Percentiles rank a stretch among this genome's conserved stretches.
These are phyloP conservation scores for Bifiguratus adelaidae DNA, from an alignment of 192 early-diverging fungal species.

Conservation along the genomic window DNA sequence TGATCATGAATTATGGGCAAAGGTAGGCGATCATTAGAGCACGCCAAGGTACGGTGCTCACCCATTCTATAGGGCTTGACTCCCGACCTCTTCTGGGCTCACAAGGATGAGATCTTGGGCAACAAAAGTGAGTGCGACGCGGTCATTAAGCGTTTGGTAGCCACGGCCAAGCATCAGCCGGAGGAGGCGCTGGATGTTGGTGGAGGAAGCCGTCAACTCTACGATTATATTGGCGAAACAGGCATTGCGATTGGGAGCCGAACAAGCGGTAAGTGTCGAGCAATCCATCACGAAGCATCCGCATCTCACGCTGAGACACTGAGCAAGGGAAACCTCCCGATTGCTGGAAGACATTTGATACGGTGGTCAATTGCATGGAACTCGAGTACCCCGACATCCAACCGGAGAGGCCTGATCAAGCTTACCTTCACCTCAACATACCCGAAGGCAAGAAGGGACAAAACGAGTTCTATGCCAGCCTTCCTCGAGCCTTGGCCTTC, in stretches of 20 bases:
- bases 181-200: slow-evolving; percentile 5
- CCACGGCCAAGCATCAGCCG: slow-evolving; percentile 1
- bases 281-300: too few relatives aligned
- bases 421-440: slow-evolving; percentile 65
- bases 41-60: not conserved
- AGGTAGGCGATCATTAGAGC: slow-evolving; percentile 11
- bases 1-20: slow-evolving; percentile 80
- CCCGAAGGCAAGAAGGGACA: slow-evolving; percentile 88
- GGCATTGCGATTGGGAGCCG: slow-evolving; percentile 49
- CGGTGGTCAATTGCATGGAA: slow-evolving; percentile 73
- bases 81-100: slow-evolving; percentile 55
- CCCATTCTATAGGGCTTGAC: slow-evolving; percentile 36
- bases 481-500: slow-evolving; percentile 48
- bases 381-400: slow-evolving; percentile 29
- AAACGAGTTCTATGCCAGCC: slow-evolving; percentile 38
- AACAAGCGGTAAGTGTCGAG: slow-evolving; percentile 17
- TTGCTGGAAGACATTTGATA: slow-evolving; percentile 63
- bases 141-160: slow-evolving; percentile 20
- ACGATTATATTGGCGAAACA: slow-evolving; percentile 46
- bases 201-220: slow-evolving; percentile 4
- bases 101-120: slow-evolving; percentile 17
- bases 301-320: not conserved
- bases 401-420: not conserved
- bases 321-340: slow-evolving; percentile 20
- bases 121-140: slow-evolving; percentile 19